Evolutionary conservation across 1,284 basidiomycete species (phyloP).

Genomic region (Cutaneotrichosporon curvatum): DNA sequence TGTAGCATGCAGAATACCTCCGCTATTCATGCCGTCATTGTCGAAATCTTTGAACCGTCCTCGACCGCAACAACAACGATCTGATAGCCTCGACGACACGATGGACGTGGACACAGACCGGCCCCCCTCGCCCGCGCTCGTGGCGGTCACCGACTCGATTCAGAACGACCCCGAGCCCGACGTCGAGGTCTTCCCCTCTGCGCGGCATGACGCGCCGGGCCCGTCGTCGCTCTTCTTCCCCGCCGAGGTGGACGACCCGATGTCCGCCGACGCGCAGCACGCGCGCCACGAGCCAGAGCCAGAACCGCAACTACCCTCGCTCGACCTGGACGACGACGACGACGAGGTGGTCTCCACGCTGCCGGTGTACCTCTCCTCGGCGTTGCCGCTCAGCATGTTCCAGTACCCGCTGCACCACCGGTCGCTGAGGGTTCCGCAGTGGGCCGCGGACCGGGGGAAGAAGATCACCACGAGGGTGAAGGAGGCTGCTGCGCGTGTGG

Average conservation of each 20-base stretch:
- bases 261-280: neutral
- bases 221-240: constrained; percentile 34
- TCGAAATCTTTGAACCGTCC: constrained; percentile 2
- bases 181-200: constrained; percentile 9
- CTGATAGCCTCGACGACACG: neutral
- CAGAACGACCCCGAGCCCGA: constrained; percentile 19
- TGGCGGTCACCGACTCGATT: constrained; percentile 17
- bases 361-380: constrained; percentile 41
- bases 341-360: constrained; percentile 37
- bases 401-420: constrained; percentile 43
- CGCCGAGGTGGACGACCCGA: constrained; percentile 2
- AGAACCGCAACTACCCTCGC: constrained; percentile 4
- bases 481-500: constrained; percentile 36
- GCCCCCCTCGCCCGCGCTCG: neutral
- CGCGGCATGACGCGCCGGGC: constrained; percentile 23
- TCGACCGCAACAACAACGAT: constrained; percentile 5
- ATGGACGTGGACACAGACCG: too few species aligned
- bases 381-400: constrained; percentile 34
- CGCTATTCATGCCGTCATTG: too few species aligned
- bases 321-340: constrained; percentile 19
- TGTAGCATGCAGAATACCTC: too few species aligned
- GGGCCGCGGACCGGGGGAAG: constrained; percentile 39
- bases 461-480: constrained; percentile 40
- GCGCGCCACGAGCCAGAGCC: neutral
- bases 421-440: constrained; percentile 28